These are phyloP conservation scores for Populus hybrid DNA, from an alignment of 441 rosid species.

Conservation along the genomic window DNA sequence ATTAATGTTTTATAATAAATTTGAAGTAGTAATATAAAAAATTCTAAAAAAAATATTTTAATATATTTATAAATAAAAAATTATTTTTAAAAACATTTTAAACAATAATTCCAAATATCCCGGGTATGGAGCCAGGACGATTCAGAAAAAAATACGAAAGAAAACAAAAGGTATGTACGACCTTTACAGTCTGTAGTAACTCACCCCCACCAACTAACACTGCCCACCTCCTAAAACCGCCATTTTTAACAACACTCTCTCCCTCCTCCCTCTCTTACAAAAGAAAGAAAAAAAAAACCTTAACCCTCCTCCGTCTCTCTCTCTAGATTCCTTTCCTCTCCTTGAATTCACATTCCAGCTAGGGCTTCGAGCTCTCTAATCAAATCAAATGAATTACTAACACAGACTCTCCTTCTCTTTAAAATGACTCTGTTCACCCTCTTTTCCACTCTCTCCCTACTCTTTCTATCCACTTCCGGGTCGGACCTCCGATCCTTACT, in stretches of 20 bases:
- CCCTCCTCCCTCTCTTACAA: constrained; percentile 8
- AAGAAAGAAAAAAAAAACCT: constrained; percentile 19
- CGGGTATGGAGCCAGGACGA: not conserved
- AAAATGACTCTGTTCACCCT: constrained; percentile 46
- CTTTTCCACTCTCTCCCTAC: constrained; percentile 23
- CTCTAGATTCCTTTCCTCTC: not conserved
- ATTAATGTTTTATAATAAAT: too few relatives aligned
- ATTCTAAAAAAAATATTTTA: too few relatives aligned
- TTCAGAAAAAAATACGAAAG: not conserved
- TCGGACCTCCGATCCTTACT: constrained; percentile 62
- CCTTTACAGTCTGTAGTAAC: constrained; percentile 54
- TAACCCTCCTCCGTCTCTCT: constrained; percentile 10
- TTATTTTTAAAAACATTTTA: too few relatives aligned
- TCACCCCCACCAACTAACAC: constrained; percentile 31
- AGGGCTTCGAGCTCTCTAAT: constrained; percentile 8
- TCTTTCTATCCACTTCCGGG: constrained; percentile 19
- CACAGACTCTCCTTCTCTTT: not conserved
- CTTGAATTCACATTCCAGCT: constrained; percentile 1
- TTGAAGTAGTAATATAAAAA: too few relatives aligned
- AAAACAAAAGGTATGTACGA: not conserved
- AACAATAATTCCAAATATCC: too few relatives aligned
- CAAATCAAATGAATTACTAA: constrained; percentile 8
- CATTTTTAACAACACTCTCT: constrained; percentile 32
- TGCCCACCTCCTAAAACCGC: constrained; percentile 20
- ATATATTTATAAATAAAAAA: too few relatives aligned